Evolutionary conservation across 2,329 filamentous ascomycete species (phyloP), one percentile per base, ranked within the genome.

Genomic region (Xylogone sp.): DNA sequence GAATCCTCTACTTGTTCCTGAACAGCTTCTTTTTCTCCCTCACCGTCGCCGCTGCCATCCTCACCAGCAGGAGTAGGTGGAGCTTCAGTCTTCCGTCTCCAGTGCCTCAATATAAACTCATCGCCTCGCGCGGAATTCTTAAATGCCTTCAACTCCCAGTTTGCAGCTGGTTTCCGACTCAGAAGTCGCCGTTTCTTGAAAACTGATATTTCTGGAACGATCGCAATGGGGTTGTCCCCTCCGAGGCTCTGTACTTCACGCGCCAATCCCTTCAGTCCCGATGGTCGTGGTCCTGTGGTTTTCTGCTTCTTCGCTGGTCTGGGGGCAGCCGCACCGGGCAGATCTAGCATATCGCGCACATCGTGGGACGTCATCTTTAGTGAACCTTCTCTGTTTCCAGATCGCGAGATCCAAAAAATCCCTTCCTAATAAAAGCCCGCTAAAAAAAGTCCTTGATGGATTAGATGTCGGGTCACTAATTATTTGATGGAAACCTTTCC

Each of bases 331-430:
- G 83, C 75, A 46, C 73, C 74, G 59, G 86, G 86, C 67, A 96
- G 77, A 69, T 92, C 90, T 65, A 96, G 83, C 66, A 96, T 89
- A 69, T 96, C 90, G 73, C 88, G 90, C 61, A 95, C 83, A 77
- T 96, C 90, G 68, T 84, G 81, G 56, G 86, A 86, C 55, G 86
- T 78, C 85, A 89, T 89, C 57, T 63, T 75, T 5, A n/a, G n/a
- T n/a, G n/a, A n/a, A 9, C 12, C 10, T 5, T 39, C 34, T 39
- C 10, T 39, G 10, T 45, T 27, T 27, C 10, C 24, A 6, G 24
- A 7, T 39, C 34, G 34, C 8, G n/a, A 39, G n/a, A 13, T 39
- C 34, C n/a, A 43, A 43, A 43, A 43, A 13, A n/a, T 10, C n/a
- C 19, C 13, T 22, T 45, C 43, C n/a, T 49, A n/a, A 31, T 22